Base-by-base conservation (phyloP, 2,329 filamentous ascomycete genomes). In the Trichoderma semiorbis region DNA sequence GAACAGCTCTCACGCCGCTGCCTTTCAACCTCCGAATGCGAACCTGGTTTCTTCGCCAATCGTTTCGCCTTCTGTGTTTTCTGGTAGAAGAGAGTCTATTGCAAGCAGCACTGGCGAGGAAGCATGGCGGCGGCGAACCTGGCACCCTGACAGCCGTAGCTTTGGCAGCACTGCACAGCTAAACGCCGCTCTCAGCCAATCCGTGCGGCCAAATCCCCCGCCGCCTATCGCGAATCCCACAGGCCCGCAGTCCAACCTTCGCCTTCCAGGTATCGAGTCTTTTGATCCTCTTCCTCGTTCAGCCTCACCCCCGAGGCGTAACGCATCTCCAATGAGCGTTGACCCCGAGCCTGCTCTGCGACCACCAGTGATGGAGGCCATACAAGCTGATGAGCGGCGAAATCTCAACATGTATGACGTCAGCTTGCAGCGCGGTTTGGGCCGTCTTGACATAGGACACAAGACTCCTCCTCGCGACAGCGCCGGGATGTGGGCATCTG, bases 221-320 rank as follows among this genome's bases (percentile, higher is more conserved):
- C 88, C 81, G 78, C 88, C 80, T 75, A 81, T 84, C 36, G 83
- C 81, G 50, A 85, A 80, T 70, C 83, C 80, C 7, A 79, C 80
- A 47, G 89, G 82, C 80, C 85, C 80, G 78, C 90, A 91, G 75
- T 88, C 86, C 7, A 82, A 86, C 5, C 84, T 93, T 16, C 90
- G 93, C 50, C 86, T 98, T 16, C 95, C 95, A 1, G 94, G 95
- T 16, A 98, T 98, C 75, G 94, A 97, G 79, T 97, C 93, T 18
- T 97, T 98, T 76, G 94, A 95, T 77, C 91, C 93, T 70, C 85
- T 93, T 28, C 91, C 90, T 30, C 88, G 87, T 24, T 87, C 90
- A 1, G 80, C 85, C 14, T 89, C 92, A 0, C 90, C 91, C 8
- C 87, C 89, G 1, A 87, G 89, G 63, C 89, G 91, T 61, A 87